phyloP scores from a whole-genome alignment of 495 filamentous ascomycete species.

The Penicillium chermesinum region DNA sequence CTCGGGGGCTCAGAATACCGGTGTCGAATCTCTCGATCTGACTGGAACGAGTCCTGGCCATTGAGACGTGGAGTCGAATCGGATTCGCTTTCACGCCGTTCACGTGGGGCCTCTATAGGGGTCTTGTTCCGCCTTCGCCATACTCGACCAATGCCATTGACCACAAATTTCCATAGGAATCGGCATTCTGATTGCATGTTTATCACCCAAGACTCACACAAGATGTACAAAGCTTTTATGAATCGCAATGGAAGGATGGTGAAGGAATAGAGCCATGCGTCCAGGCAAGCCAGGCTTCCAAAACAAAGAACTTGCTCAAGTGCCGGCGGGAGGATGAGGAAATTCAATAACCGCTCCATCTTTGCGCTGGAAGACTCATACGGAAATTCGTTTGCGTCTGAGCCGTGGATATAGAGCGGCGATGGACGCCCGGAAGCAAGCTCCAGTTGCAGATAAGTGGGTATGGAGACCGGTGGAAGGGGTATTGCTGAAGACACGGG shows the following conservation, averaged over 20 bases:
- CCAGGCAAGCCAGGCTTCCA: slow-evolving; percentile 82
- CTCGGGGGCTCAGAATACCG: slow-evolving; percentile 20
- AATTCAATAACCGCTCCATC: slow-evolving; percentile 87
- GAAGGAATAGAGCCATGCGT: slow-evolving; percentile 96
- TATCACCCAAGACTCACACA: slow-evolving; percentile 66
- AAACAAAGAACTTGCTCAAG: slow-evolving; percentile 86
- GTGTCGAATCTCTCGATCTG: slow-evolving; percentile 20
- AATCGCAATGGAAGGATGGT: slow-evolving; percentile 92
- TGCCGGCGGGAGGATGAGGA: slow-evolving; percentile 71
- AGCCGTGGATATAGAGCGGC: slow-evolving; percentile 79
- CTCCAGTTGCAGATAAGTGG: slow-evolving; percentile 84
- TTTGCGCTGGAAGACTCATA: slow-evolving; percentile 98
- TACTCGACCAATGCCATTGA: slow-evolving; percentile 67
- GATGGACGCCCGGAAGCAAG: slow-evolving; percentile 76
- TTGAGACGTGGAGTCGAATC: slow-evolving; percentile 19
- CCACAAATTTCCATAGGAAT: slow-evolving; percentile 67
- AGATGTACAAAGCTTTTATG: slow-evolving; percentile 70
- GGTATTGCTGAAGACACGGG: slow-evolving; percentile 68
- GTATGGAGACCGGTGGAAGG: slow-evolving; percentile 78
- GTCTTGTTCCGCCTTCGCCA: slow-evolving; percentile 57
- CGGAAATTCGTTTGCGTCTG: slow-evolving; percentile 61
- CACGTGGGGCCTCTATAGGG: slow-evolving; percentile 16
- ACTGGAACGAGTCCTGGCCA: slow-evolving; percentile 1
- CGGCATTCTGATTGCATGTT: slow-evolving; percentile 59
- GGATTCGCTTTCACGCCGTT: slow-evolving; percentile 20